Conservation (phyloP, 2,329 filamentous ascomycete genomes). For the Davidsoniella virescens region DNA sequence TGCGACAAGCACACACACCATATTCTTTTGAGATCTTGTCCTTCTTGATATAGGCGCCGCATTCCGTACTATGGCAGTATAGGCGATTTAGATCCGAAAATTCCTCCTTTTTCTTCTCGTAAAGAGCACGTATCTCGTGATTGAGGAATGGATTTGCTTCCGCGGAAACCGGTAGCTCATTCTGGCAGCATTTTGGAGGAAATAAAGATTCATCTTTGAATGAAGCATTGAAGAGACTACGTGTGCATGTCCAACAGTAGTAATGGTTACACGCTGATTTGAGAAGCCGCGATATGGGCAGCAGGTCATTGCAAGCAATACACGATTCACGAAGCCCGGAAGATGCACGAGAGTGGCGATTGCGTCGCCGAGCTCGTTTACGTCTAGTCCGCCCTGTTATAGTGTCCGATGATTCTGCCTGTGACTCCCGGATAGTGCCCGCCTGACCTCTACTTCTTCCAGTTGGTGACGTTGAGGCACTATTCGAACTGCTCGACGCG, state of each 20-base stretch:
- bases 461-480: too few relatives aligned
- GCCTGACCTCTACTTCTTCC: too few relatives aligned
- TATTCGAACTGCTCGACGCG: too few relatives aligned
- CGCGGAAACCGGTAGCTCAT: constrained; percentile 23
- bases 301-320: neutral
- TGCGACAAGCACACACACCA: constrained; percentile 22
- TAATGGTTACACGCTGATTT: constrained; percentile 25
- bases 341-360: too few relatives aligned
- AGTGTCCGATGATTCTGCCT: too few relatives aligned
- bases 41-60: constrained; percentile 15
- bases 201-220: constrained; percentile 35
- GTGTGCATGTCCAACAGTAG: constrained; percentile 36
- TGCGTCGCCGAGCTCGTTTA: too few relatives aligned
- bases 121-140: too few relatives aligned
- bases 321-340: neutral
- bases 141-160: constrained; percentile 22
- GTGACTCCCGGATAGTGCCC: too few relatives aligned
- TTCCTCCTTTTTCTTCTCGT: too few relatives aligned
- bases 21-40: neutral
- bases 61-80: constrained; percentile 31
- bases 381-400: neutral
- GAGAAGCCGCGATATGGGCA: neutral
- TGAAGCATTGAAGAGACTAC: constrained; percentile 26
- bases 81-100: constrained; percentile 22
- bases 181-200: constrained; percentile 36